Percentiles rank a stretch among this genome's conserved stretches.
These are phyloP conservation scores for Ophiocordyceps polyrhachis-furcata DNA, from an alignment of 2,329 filamentous ascomycete genomes.

Conservation along the genomic window DNA sequence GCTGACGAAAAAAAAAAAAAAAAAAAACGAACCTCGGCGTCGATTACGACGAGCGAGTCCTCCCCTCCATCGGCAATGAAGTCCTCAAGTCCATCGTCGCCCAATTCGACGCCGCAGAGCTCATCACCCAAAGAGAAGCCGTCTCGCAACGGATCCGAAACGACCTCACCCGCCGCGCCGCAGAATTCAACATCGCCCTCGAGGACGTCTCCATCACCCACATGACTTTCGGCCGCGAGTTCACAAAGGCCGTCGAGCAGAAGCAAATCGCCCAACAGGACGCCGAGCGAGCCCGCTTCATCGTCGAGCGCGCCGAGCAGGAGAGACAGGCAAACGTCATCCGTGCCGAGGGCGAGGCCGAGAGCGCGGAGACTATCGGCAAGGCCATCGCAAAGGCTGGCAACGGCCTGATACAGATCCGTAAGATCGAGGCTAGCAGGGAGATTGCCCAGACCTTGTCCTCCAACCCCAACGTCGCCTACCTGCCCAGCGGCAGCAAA, in stretches of 20 bases:
- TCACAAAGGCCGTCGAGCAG: conserved; percentile 96
- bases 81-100: conserved; percentile 97
- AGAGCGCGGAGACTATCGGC: conserved; percentile 87
- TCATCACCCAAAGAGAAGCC: conserved; percentile 96
- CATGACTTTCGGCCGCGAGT: conserved; percentile 99
- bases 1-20: not conserved
- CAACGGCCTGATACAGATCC: conserved; percentile 85
- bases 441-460: conserved; percentile 88
- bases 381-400: conserved; percentile 86
- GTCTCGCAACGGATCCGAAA: conserved; percentile 86
- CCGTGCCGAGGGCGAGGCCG: conserved; percentile 90
- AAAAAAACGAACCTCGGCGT: conserved; percentile 65
- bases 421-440: conserved; percentile 89
- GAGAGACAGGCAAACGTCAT: conserved; percentile 98
- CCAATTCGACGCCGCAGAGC: conserved; percentile 94
- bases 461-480: conserved; percentile 85
- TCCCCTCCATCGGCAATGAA: conserved; percentile 98
- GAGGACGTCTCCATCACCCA: conserved; percentile 99
- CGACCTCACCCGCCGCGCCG: conserved; percentile 79
- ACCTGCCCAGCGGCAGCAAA: conserved; percentile 65
- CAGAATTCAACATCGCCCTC: conserved; percentile 97
- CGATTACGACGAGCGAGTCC: conserved; percentile 96
- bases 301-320: conserved; percentile 97
- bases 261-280: conserved; percentile 99
- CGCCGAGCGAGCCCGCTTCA: conserved; percentile 90